Conservation (phyloP, 257 asterid species). For the Linaria vulgaris region DNA sequence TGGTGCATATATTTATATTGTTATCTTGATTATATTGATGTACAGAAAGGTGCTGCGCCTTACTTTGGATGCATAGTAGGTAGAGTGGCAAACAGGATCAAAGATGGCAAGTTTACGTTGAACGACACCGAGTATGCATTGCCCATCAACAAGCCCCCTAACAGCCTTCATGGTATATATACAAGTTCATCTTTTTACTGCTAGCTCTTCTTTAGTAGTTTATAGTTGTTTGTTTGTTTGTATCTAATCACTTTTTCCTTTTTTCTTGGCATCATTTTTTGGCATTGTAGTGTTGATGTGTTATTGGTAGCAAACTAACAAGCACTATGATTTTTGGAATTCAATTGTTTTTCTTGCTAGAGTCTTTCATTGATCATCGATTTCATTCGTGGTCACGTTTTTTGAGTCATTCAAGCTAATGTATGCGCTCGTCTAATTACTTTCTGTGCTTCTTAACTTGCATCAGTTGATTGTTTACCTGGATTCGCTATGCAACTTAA, state of each 20-base stretch:
- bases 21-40: constrained; percentile 1
- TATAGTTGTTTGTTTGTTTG: neutral
- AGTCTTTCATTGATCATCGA: too few species aligned
- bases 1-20: neutral
- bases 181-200: neutral
- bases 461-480: too few species aligned
- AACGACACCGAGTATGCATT: constrained; percentile 66
- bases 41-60: constrained; percentile 87
- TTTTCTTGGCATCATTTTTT: neutral
- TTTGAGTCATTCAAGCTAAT: too few species aligned
- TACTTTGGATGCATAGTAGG: constrained; percentile 98
- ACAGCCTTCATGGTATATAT: constrained; percentile 87
- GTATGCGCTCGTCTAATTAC: too few species aligned
- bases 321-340: neutral
- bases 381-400: too few species aligned
- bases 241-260: neutral
- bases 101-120: constrained; percentile 75
- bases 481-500: too few species aligned
- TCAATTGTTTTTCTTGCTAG: neutral
- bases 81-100: constrained; percentile 96
- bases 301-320: constrained; percentile 5
- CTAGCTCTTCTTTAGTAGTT: neutral
- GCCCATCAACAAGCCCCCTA: constrained; percentile 89
- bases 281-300: neutral
- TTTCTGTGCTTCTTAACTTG: neutral